Evolutionary conservation across 2,329 filamentous ascomycete species (phyloP), one percentile per base, ranked within the genome.

Genomic region (Stachybotrys chartarum): DNA sequence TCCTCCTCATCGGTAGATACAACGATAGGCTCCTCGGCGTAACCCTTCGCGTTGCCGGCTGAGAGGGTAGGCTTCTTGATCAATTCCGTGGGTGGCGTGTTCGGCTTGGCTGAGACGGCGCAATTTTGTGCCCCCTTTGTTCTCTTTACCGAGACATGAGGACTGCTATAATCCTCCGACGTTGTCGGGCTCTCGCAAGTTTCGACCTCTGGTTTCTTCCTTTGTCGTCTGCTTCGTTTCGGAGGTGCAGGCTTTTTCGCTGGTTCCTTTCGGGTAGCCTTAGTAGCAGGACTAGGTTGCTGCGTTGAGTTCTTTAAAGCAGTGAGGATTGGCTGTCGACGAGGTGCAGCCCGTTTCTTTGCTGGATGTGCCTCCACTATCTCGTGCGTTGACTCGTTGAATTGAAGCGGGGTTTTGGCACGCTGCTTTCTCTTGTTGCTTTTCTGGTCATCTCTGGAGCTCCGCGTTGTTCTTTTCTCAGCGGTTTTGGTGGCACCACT

Each of bases 351-450:
- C 7, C 51, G 24, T 16, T 54, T 54, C 18, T 54, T 60, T 4
- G 50, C 48, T 30, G 8, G 44, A 7, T 55, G 53, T 5, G 48
- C 17, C 6, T 63, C 58, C 30, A 61, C 64, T 2, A 70, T 58
- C 7, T 63, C 57, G 11, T 68, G 63, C 6, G 65, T 72, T 1
- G 52, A n/a, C 8, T 65, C 60, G 52, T 73, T 64, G 14, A 73
- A 70, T 4, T 64, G 55, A 3, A 73, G 54, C 1, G 71, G 67
- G 1, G 66, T 54, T 50, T 73, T 73, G 1, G 70, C 61, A 30
- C 67, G 61, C 57, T 72, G 71, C 52, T 62, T 69, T n/a, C 61
- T 60, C 35, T 61, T 70, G 53, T 52, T 66, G 6, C 16, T 47
- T 24, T 57, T 58, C 1, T 18, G 30, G 8, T 49, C 51, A n/a